Evolutionary conservation across 2,329 filamentous ascomycete genomes (phyloP), one percentile per base, ranked within the genome.

Genomic region (Colletotrichum kahawae): DNA sequence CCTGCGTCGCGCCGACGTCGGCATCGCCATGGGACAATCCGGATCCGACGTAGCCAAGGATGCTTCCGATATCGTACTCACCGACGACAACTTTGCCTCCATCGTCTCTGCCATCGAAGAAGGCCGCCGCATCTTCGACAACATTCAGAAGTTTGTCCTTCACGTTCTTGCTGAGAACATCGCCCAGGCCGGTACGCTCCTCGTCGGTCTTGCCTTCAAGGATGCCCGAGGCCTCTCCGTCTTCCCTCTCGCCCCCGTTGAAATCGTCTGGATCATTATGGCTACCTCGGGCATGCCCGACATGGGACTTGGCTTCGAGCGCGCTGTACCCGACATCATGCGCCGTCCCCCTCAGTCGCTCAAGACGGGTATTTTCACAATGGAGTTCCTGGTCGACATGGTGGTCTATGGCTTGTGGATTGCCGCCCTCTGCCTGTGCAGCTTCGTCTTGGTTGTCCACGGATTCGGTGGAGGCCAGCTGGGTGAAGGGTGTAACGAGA

Each of bases 221-320:
- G 92, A 93, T 78, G 76, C 81, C 7, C 84, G 85, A 38, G 84
- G 87, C 5, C 85, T 92, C 38, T 93, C 92, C 0, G 92, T 93
- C 8, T 93, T 93, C 79, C 92, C 92, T 0, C 87, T 93, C 9
- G 86, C 91, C 0, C 92, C 92, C 0, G 90, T 93, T 12, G 90
- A 93, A 77, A 92, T 93, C 75, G 86, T 94, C 57, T 94, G 92
- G 92, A 91, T 94, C 75, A 93, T 93, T 80, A 93, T 94, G 92
- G 88, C 93, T 73, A 94, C 92, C 1, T 92, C 90, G 62, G 90
- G 89, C 18, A 86, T 93, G 75, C 92, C 92, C 3, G 92, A 93
- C 77, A 93, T 94, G 90, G 92, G 92, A 70, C 85, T 94, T 4
- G 92, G 92, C 8, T 91, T 93, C 83, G 92, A 93, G 81, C 83